Base-by-base conservation (phyloP, 208 protist genomes). In the Leishmania braziliensis region DNA sequence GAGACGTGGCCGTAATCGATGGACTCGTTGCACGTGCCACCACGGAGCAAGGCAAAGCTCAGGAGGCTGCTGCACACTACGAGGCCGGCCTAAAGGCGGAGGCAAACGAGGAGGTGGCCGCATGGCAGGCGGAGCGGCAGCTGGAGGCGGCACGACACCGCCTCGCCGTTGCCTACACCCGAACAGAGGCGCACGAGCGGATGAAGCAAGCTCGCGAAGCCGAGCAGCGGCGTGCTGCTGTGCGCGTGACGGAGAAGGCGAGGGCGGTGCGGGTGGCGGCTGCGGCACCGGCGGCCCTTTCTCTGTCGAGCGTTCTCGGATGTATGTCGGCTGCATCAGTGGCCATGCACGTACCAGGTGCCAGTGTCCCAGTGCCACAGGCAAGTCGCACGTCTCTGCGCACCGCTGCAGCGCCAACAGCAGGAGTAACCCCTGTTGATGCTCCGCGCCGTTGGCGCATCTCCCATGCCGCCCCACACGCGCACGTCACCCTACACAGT, bases 121-220 rank as follows among this genome's bases (percentile, higher is more conserved):
- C 93, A 58, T 96, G 93, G 93, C 75, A 51, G 23, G 88, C 89
- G 10, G 91, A 96, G 73, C 84, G 84, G 51, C 36, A 80, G 12
- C 68, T 96, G 33, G 90, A 91, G 69, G 68, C 63, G 9, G 90
- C 89, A 14, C 83, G 93, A 0, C 86, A 88, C 76, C 86, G 86
- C 0, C 78, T 96, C 23, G 93, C 91, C 33, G 46, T 80, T n/a
- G 93, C 80, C 33, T 82, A 78, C 58, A 81, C 78, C 65, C 33
- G 70, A 1, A 74, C 85, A 29, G 84, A 90, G 39, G 68, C n/a
- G 18, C 81, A 84, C n/a, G 62, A 85, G 20, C 60, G 75, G 12
- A 39, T 79, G 18, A 73, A 75, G 26, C 83, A 65, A 5, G 50
- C 50, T 14, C 18, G 60, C 3, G 78, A 68, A n/a, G 80, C 80